Evolutionary conservation across 164 flowering plant species (phyloP), one percentile per base, ranked within the genome.

Genomic region (Akebia trifoliata): DNA sequence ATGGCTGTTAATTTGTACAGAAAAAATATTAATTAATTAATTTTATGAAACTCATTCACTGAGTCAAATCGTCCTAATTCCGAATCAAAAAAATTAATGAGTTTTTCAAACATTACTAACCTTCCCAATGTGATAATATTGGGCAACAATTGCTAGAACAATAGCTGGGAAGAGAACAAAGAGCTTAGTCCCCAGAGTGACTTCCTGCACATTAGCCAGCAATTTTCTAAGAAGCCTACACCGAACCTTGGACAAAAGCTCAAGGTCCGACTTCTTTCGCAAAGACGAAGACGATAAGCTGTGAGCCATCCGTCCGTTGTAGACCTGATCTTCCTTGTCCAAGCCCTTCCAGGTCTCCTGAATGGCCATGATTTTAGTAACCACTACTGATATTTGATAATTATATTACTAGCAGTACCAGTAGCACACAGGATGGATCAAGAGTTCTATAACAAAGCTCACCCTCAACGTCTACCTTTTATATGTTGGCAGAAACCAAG

Each of bases 131-230:
- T 68, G 47, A 25, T 32, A 68, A 38, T 10, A 67, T 0, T 78
- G 26, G 3, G 85, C 93, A n/a, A 65, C 14, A 47, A 85, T 65
- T 29, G 93, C 88, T 1, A 82, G 63, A 0, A 87, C 86, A 15
- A 88, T 69, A 20, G 81, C 84, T 0, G 82, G 78, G 35, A 85
- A 82, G 24, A 88, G 82, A 65, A 86, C 55, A 0, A 76, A 60
- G 28, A 88, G 84, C 59, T 86, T 88, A 0, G 96, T 85, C 22
- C 96, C 96, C 5, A 88, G 43, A 49, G 82, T 47, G 43, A 88
- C 90, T 59, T 80, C 84, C 18, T 86, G 88, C 4, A 85, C 49
- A 63, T 86, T 84, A 1, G 73, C 57, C 15, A 87, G 35, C 0
- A 79, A 42, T 4, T 12, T 9, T 32, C 81, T 62, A 0, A 80